Evolutionary conservation across 345 rosid species (phyloP), one percentile per base, ranked within the genome.

Genomic region (Salix viminalis): DNA sequence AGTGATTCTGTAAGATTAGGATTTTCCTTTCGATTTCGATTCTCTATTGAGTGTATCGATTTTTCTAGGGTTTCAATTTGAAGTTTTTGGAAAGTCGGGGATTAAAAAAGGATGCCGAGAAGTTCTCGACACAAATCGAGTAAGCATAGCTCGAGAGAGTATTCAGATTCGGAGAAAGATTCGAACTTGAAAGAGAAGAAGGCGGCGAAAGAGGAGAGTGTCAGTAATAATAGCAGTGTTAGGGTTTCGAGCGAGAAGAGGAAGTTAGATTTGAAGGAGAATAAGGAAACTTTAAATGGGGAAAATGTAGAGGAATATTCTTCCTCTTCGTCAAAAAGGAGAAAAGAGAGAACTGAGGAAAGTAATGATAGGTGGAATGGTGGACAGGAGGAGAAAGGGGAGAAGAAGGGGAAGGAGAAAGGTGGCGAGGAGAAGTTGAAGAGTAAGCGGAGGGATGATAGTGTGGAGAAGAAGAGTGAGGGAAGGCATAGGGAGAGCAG

Each of bases 121-220:
- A 92, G 98, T 85, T 89, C 98, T 32, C 87, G 99, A 83, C 99
- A 93, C 84, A 96, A 92, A 87, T 93, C 98, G 80, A 91, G 97
- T 85, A 96, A 91, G 86, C 94, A 91, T 77, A 86, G 93, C 54
- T 83, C 89, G 65, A 85, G 84, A 83, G 99, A 96, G 14, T 91
- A 89, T 78, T 96, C 97, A 21, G 99, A 93, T 84, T 91, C 97
- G 70, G 98, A 93, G 84, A 91, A 85, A 70, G 96, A 93, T 52
- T 79, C 87, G 61, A 80, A 80, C 65, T 82, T 86, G 75, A 95
- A 89, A 81, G 97, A 93, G 69, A 82, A 87, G 65, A 92, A 83
- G 80, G 87, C 69, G 39, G 87, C 83, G 67, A 91, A 89, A 5
- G 96, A 89, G 76, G 64, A 58, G 64, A 58, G 24, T 58, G 24